Evolutionary conservation across 768 basidiomycete species (phyloP).

Genomic region (Podaxis carcinomalis): DNA sequence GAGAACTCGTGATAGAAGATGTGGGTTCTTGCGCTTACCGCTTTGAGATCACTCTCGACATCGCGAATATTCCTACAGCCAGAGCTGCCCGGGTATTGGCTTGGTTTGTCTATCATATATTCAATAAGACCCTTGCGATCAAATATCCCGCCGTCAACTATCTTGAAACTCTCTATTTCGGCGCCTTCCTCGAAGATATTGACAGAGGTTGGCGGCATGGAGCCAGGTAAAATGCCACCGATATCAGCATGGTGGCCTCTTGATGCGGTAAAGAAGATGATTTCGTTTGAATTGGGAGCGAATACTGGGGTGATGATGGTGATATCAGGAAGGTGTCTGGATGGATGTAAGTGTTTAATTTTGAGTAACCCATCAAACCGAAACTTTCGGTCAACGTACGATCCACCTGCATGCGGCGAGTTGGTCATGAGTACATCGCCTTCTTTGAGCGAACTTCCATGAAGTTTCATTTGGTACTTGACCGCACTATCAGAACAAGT

Average conservation of each 20-base stretch:
- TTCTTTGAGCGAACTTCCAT: conserved; percentile 68
- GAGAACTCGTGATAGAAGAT: neutral
- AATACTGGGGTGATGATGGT: conserved; percentile 95
- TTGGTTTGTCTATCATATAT: conserved; percentile 80
- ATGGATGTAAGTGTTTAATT: neutral
- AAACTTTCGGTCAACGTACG: conserved; percentile 43
- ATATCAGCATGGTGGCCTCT: conserved; percentile 94
- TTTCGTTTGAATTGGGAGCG: conserved; percentile 53
- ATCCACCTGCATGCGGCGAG: conserved; percentile 84
- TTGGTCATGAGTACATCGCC: conserved; percentile 95
- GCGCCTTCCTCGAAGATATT: conserved; percentile 95
- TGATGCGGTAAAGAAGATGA: conserved; percentile 92
- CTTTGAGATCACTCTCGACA: conserved; percentile 90
- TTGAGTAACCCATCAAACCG: neutral
- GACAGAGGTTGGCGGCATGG: conserved; percentile 92
- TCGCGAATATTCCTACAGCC: conserved; percentile 85
- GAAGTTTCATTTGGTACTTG: conserved; percentile 81
- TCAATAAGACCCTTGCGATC: conserved; percentile 70
- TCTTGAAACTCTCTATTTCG: conserved; percentile 86
- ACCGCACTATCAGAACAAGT: conserved; percentile 53
- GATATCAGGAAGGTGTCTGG: conserved; percentile 63
- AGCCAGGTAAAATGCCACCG: conserved; percentile 88
- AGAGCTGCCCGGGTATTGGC: conserved; percentile 77
- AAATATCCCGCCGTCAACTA: conserved; percentile 80
- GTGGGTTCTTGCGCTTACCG: conserved; percentile 42